Percentiles rank a stretch among this genome's conserved stretches.
These are phyloP conservation scores for Coniella vitis DNA, from an alignment of 2,329 filamentous ascomycete genomes.

Conservation along the genomic window DNA sequence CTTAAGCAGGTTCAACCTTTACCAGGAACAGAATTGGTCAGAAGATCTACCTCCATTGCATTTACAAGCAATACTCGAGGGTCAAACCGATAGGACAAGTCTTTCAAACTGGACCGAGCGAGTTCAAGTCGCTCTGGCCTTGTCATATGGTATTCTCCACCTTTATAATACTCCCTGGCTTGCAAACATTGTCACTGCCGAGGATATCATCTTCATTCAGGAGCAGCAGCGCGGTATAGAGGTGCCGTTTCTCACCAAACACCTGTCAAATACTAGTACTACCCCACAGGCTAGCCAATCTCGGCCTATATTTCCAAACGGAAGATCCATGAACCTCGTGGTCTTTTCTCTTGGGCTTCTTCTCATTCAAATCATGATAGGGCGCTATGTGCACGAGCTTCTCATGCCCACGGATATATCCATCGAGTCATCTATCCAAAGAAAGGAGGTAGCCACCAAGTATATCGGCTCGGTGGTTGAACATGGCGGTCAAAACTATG, in stretches of 20 bases:
- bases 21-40: too few relatives aligned
- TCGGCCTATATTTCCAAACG: too few relatives aligned
- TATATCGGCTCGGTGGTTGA: neutral
- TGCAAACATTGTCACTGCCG: constrained; percentile 4
- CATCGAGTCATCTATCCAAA: neutral
- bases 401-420: neutral
- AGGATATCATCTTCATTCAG: constrained; percentile 7
- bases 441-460: neutral
- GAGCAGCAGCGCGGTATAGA: neutral
- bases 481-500: constrained; percentile 2
- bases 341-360: constrained; percentile 2
- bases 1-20: too few relatives aligned
- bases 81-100: neutral
- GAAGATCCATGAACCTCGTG: constrained; percentile 1
- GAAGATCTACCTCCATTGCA: neutral
- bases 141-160: constrained; percentile 12
- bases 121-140: constrained; percentile 3
- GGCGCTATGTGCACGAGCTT: neutral
- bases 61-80: neutral
- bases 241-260: neutral
- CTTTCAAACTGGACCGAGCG: constrained; percentile 3
- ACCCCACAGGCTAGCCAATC: neutral
- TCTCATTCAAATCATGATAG: constrained; percentile 3
- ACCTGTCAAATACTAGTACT: neutral
- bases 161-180: constrained; percentile 15